Conservation (phyloP, 2,329 filamentous ascomycete genomes). For the Neobulgaria alba region DNA sequence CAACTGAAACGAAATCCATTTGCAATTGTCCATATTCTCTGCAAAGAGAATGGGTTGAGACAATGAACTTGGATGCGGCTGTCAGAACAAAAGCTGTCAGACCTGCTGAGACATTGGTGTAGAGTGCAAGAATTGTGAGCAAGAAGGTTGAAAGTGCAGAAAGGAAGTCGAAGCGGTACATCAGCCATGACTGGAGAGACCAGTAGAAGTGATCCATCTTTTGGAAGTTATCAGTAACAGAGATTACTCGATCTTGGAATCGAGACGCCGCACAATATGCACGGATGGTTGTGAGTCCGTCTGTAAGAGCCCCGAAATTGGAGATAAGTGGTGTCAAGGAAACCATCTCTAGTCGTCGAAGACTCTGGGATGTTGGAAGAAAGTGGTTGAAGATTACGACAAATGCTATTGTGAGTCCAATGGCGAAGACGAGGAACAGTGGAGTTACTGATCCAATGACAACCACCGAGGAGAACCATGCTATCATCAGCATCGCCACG, state of each 20-base stretch:
- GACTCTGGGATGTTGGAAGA: constrained; percentile 72
- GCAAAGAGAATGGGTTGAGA: constrained; percentile 65
- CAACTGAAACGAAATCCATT: constrained; percentile 86
- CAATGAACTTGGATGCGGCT: constrained; percentile 60
- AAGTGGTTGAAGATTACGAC: constrained; percentile 68
- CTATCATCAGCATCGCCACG: constrained; percentile 62
- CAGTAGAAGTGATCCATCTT: constrained; percentile 97
- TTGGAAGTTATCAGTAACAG: constrained; percentile 80
- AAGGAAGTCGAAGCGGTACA: constrained; percentile 66
- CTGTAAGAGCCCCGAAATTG: constrained; percentile 81
- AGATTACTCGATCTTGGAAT: constrained; percentile 73
- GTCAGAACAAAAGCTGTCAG: constrained; percentile 78
- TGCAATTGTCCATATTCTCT: constrained; percentile 75
- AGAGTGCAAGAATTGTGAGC: constrained; percentile 66
- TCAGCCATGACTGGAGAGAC: constrained; percentile 78
- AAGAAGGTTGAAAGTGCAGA: constrained; percentile 67
- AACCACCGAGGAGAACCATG: constrained; percentile 62
- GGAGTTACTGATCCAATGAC: constrained; percentile 78
- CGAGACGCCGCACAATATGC: constrained; percentile 71
- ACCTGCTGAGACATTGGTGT: constrained; percentile 65
- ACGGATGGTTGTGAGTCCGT: constrained; percentile 78
- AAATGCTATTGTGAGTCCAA: constrained; percentile 59
- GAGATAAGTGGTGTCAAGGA: constrained; percentile 83
- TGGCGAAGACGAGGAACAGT: constrained; percentile 63
- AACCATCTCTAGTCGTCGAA: constrained; percentile 80